Conservation (phyloP, 1,139 yeast species). For the Yamadazyma friedrichii region DNA sequence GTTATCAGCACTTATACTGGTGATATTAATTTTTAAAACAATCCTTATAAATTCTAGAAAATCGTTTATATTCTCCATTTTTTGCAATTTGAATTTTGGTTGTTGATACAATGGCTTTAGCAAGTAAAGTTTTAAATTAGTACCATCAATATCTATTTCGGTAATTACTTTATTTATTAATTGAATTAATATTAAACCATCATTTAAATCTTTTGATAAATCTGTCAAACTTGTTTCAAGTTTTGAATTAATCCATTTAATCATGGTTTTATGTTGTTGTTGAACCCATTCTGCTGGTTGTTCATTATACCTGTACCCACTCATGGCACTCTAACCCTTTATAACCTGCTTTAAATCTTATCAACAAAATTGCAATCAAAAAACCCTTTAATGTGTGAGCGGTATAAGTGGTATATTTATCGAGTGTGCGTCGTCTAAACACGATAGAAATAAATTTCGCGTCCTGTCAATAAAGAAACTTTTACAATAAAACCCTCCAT, state of each 20-base stretch:
- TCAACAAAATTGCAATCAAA: neutral
- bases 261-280: constrained; percentile 46
- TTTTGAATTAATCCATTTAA: constrained; percentile 46
- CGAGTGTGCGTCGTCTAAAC: neutral
- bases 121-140: constrained; percentile 21
- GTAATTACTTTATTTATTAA: constrained; percentile 33
- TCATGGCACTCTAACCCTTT: neutral
- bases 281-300: constrained; percentile 33
- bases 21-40: constrained; percentile 49
- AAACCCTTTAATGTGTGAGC: neutral
- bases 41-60: constrained; percentile 55
- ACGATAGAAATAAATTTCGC: neutral
- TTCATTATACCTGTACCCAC: neutral
- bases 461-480: constrained; percentile 1
- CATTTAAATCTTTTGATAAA: constrained; percentile 32
- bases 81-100: constrained; percentile 58
- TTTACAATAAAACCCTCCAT: no score
- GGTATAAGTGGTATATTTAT: neutral
- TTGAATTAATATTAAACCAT: constrained; percentile 39
- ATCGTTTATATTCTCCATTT: constrained; percentile 59
- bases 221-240: constrained; percentile 24
- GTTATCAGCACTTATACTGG: constrained; percentile 67
- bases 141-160: constrained; percentile 17
- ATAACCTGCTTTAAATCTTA: neutral
- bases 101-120: constrained; percentile 37